Base-by-base conservation (phyloP, 2,329 filamentous ascomycete genomes). In the Dactylonectria estremocensis region DNA sequence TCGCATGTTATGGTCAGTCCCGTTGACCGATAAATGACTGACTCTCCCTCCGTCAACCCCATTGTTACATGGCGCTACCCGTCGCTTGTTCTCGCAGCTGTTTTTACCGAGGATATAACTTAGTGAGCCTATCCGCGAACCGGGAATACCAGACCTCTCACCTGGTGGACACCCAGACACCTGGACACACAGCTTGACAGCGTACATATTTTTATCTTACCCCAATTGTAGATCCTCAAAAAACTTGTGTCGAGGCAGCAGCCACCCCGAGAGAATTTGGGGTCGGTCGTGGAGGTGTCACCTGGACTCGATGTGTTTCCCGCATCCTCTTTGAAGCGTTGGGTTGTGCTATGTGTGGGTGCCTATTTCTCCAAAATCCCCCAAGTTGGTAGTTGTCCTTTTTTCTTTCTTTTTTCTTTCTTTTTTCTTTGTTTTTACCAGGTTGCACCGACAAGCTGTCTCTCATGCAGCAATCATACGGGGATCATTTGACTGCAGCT, bases 61-160 rank as follows among this genome's bases (percentile, higher is more conserved):
- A 43, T 43, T n/a, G 40, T 43, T 43, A 43, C 49, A 52, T 52
- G 14, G 22, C 49, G 20, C n/a, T 18, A 20, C 50, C 53, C 53
- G 24, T 14, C 8, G 18, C 18, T 24, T 37, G 28, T 8, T 13
- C 43, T 4, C 18, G 33, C 22, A 22, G 35, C 31, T 20, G 45
- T n/a, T 24, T 50, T 58, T 58, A 60, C 57, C 57, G 57, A 60
- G 57, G 57, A 50, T 60, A 60, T 11, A n/a, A n/a, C n/a, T n/a
- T n/a, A 14, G 18, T 28, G 35, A 35, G 14, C 10, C 4, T 37
- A 48, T 18, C 16, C 33, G 14, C 56, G 2, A 5, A 28, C 24
- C 24, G 24, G 24, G 4, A 28, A 46, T 46, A 24, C n/a, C n/a
- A 16, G 28, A 16, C 7, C 40, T n/a, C 40, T 20, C 28, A 20